Percentiles rank a stretch among this genome's conserved stretches.
These are phyloP conservation scores for Syncephalis plumigaleata DNA, from an alignment of 371 early-diverging fungal genomes.

Conservation along the genomic window DNA sequence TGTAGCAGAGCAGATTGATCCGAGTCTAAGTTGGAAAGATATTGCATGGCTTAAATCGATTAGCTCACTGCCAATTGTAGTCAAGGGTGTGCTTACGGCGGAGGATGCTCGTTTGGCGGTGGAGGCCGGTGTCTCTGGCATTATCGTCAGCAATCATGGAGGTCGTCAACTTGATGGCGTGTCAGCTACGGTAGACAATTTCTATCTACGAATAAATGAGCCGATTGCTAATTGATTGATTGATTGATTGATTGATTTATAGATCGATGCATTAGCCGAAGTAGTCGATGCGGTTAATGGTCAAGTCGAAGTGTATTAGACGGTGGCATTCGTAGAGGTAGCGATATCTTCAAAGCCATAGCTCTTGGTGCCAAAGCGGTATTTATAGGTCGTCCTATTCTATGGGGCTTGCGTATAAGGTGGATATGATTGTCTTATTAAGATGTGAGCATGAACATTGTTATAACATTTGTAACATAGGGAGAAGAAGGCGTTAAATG, in stretches of 20 bases:
- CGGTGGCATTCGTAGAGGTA: constrained; percentile 81
- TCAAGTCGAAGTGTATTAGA: constrained; percentile 76
- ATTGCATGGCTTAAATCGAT: constrained; percentile 68
- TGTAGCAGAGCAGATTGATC: constrained; percentile 33
- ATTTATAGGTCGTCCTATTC: constrained; percentile 74
- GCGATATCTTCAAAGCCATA: constrained; percentile 84
- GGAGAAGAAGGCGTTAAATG: constrained; percentile 65
- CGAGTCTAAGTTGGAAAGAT: constrained; percentile 71
- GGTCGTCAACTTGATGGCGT: constrained; percentile 76
- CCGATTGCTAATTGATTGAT: too few species aligned
- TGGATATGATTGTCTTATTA: too few species aligned
- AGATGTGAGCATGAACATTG: too few species aligned
- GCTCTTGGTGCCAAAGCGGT: constrained; percentile 92
- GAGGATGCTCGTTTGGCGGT: constrained; percentile 85
- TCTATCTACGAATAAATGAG: too few species aligned
- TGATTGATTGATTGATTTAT: constrained; percentile 71
- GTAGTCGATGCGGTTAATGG: constrained; percentile 25
- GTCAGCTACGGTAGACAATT: constrained; percentile 14
- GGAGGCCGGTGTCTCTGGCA: constrained; percentile 52
- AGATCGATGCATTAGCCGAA: constrained; percentile 40
- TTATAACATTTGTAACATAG: constrained; percentile 22
- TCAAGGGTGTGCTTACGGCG: constrained; percentile 83
- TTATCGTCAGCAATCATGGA: constrained; percentile 89
- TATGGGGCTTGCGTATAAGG: constrained; percentile 19
- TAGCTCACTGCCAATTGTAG: constrained; percentile 69